A percentile compares a stretch with the other conserved stretches of the same genome.
Evolutionary conservation across 148 eudicot genomes (phyloP).

Genomic region (Chenopodium berlandieri): DNA sequence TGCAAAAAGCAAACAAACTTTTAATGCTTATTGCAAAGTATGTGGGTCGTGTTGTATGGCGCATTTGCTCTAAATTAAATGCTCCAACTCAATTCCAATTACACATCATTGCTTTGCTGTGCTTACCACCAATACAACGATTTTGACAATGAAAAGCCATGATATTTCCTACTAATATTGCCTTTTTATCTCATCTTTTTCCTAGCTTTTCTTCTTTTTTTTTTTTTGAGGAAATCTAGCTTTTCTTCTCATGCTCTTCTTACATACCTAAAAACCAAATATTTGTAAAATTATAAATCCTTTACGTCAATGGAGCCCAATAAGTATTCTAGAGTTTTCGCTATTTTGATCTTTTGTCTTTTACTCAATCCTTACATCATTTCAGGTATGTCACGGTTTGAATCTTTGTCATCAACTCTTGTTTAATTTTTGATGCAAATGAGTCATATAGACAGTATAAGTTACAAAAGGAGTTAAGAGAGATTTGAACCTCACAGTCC

Average conservation of each 20-base stretch:
- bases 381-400: neutral
- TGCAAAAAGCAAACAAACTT: neutral
- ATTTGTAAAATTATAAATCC: too few species aligned
- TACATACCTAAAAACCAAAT: neutral
- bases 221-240: too few species aligned
- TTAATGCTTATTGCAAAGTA: conserved; percentile 1
- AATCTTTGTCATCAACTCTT: neutral
- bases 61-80: conserved; percentile 19
- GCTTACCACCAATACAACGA: conserved; percentile 12
- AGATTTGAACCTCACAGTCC: too few species aligned
- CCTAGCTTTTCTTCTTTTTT: neutral
- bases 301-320: conserved; percentile 15
- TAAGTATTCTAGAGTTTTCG: neutral
- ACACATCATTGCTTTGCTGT: conserved; percentile 16
- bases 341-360: conserved; percentile 11
- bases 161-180: conserved; percentile 5
- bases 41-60: conserved; percentile 14
- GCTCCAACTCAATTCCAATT: conserved; percentile 16
- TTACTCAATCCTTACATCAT: conserved; percentile 1
- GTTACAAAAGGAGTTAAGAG: too few species aligned
- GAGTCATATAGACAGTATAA: too few species aligned
- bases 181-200: conserved; percentile 6
- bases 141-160: conserved; percentile 17
- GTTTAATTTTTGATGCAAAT: too few species aligned
- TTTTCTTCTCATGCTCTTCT: neutral